Evolutionary conservation across 2,329 filamentous ascomycete genomes (phyloP).

Genomic region (Aspergillus persii): DNA sequence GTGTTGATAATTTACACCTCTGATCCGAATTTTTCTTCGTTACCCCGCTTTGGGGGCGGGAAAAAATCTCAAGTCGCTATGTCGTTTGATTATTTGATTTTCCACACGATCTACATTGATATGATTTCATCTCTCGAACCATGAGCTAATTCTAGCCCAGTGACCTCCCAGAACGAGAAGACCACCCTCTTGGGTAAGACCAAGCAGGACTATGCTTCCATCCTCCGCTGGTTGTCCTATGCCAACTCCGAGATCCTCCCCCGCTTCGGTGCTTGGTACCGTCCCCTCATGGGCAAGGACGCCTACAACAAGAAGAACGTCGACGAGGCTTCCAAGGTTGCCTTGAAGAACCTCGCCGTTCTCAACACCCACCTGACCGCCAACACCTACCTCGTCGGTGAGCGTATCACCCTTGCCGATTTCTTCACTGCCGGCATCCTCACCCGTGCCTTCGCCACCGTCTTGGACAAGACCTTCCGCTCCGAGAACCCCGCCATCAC

Average conservation of each 20-base stretch:
- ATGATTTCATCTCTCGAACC: slow-evolving; percentile 13
- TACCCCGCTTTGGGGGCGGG: slow-evolving; percentile 30
- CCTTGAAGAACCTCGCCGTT: slow-evolving; percentile 66
- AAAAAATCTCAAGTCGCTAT: slow-evolving; percentile 15
- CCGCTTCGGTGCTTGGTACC: slow-evolving; percentile 75
- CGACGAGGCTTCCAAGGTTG: slow-evolving; percentile 71
- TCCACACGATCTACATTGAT: not conserved
- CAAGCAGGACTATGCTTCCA: slow-evolving; percentile 99
- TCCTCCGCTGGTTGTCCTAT: slow-evolving; percentile 97
- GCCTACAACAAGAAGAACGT: slow-evolving; percentile 98
- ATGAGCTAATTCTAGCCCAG: slow-evolving; percentile 49
- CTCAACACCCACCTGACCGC: slow-evolving; percentile 83
- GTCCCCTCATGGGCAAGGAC: slow-evolving; percentile 75
- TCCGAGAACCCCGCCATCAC: slow-evolving; percentile 76
- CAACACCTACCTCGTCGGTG: slow-evolving; percentile 96
- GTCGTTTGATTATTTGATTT: slow-evolving; percentile 9
- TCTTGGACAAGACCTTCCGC: slow-evolving; percentile 91
- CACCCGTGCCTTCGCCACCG: slow-evolving; percentile 84
- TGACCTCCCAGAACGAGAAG: slow-evolving; percentile 99
- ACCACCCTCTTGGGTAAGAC: slow-evolving; percentile 98
- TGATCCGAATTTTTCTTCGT: slow-evolving; percentile 59
- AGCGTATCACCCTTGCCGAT: slow-evolving; percentile 96
- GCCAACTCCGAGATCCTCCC: slow-evolving; percentile 84
- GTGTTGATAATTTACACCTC: slow-evolving; percentile 77
- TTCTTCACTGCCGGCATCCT: slow-evolving; percentile 78